A percentile compares a stretch with the other conserved stretches of the same genome.
phyloP scores from a whole-genome alignment of 2,329 filamentous ascomycete species.

The Westerdykella ornata region DNA sequence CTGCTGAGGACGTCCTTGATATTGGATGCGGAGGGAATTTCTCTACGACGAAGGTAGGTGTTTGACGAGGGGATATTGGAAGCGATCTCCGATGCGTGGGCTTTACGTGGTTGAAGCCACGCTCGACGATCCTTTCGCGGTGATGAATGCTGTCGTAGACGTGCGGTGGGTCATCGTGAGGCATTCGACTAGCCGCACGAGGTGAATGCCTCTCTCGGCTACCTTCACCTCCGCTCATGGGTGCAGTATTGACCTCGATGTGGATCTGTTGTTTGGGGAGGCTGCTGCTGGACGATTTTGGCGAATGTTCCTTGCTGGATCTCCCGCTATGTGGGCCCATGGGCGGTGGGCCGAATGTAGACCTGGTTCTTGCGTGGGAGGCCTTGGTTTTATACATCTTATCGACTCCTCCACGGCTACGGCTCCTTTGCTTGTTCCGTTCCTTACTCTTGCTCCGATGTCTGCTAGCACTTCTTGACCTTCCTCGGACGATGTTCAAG shows the following conservation, averaged over 20 bases:
- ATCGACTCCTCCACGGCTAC: not conserved
- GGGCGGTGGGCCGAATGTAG: slow-evolving; percentile 12
- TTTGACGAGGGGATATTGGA: not conserved
- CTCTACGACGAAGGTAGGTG: slow-evolving; percentile 2
- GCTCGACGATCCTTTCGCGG: slow-evolving; percentile 2
- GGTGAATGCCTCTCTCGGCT: not conserved
- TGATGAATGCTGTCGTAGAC: too few relatives aligned
- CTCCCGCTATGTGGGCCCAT: slow-evolving; percentile 14
- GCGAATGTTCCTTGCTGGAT: slow-evolving; percentile 14
- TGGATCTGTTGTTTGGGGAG: slow-evolving; percentile 10
- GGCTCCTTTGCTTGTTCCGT: slow-evolving; percentile 8
- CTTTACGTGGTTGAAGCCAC: not conserved
- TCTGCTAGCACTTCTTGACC: slow-evolving; percentile 6
- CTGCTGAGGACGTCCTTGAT: slow-evolving; percentile 15
- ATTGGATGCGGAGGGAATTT: slow-evolving; percentile 9
- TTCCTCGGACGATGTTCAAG: slow-evolving; percentile 12
- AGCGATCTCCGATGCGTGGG: slow-evolving; percentile 3
- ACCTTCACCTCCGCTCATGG: not conserved
- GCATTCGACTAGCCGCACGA: too few relatives aligned
- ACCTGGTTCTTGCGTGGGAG: slow-evolving; percentile 9
- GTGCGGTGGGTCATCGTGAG: too few relatives aligned
- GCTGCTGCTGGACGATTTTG: slow-evolving; percentile 9
- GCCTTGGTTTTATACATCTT: slow-evolving; percentile 7
- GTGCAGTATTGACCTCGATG: slow-evolving; percentile 18
- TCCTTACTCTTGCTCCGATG: slow-evolving; percentile 6